A percentile compares a stretch with the other conserved stretches of the same genome.
These are phyloP conservation scores for Ceratocystis diversiconidia DNA, from an alignment of 2,329 filamentous ascomycete species.

Conservation along the genomic window DNA sequence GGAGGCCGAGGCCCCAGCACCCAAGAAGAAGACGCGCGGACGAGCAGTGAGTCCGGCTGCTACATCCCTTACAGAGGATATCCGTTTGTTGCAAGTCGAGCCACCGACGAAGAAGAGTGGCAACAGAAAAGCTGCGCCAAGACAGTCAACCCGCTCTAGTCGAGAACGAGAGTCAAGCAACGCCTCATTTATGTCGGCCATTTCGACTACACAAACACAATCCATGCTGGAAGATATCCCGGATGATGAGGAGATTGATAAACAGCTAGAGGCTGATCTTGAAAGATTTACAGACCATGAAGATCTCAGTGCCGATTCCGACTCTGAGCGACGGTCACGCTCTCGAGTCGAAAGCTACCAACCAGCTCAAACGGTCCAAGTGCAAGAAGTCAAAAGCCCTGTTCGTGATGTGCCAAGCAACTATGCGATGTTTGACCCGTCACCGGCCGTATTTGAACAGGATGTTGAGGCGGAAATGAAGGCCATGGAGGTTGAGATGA, in stretches of 20 bases:
- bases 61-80: slow-evolving; percentile 22
- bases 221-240: slow-evolving; percentile 32
- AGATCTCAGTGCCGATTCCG: slow-evolving; percentile 33
- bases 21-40: slow-evolving; percentile 45
- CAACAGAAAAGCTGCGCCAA: slow-evolving; percentile 32
- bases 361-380: neutral
- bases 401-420: slow-evolving; percentile 20
- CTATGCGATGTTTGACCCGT: slow-evolving; percentile 41
- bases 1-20: slow-evolving; percentile 34
- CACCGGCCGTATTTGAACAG: slow-evolving; percentile 33
- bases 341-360: slow-evolving; percentile 24
- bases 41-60: slow-evolving; percentile 33
- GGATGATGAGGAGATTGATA: slow-evolving; percentile 52
- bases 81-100: neutral
- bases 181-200: slow-evolving; percentile 35
- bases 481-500: slow-evolving; percentile 37
- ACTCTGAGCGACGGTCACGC: slow-evolving; percentile 27
- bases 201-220: slow-evolving; percentile 32
- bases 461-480: slow-evolving; percentile 38
- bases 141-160: slow-evolving; percentile 24
- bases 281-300: slow-evolving; percentile 43
- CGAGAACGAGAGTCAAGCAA: slow-evolving; percentile 26
- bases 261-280: slow-evolving; percentile 50
- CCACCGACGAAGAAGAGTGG: slow-evolving; percentile 22
- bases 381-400: neutral